Conservation (phyloP, 73 alveolate genomes). For the Tetrahymena elliotti region DNA sequence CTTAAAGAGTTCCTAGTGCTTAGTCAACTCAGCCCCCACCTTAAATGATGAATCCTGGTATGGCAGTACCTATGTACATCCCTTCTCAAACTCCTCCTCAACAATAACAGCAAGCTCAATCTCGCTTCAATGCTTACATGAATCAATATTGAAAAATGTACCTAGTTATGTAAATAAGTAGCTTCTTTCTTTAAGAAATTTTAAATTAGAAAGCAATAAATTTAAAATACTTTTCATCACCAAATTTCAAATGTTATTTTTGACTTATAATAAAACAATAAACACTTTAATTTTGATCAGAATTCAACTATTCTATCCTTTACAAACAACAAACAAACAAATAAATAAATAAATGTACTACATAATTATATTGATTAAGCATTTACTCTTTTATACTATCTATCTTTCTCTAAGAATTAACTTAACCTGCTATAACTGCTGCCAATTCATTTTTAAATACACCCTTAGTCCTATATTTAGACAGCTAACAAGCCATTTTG, state of each 20-base stretch:
- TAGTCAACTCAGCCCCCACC: not conserved
- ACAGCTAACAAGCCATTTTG: too few species aligned
- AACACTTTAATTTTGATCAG: not conserved
- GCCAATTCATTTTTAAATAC: too few species aligned
- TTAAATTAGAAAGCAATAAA: not conserved
- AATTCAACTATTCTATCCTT: not conserved
- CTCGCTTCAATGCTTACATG: not conserved
- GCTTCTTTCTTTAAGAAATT: not conserved
- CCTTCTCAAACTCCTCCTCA: not conserved
- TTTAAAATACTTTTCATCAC: not conserved
- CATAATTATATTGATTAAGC: not conserved
- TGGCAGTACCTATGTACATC: not conserved
- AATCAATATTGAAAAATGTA: not conserved
- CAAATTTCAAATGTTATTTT: not conserved
- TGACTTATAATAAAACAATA: not conserved
- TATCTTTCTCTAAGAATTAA: not conserved
- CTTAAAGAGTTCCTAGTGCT: not conserved
- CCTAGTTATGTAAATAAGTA: not conserved
- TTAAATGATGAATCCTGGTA: not conserved
- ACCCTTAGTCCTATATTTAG: too few species aligned
- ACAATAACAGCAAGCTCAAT: not conserved
- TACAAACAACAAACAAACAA: too few species aligned
- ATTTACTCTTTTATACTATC: not conserved
- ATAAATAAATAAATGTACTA: not conserved
- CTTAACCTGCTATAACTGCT: not conserved